Conservation (phyloP, 192 early-diverging fungal genomes). For the Coemansia sp. region DNA sequence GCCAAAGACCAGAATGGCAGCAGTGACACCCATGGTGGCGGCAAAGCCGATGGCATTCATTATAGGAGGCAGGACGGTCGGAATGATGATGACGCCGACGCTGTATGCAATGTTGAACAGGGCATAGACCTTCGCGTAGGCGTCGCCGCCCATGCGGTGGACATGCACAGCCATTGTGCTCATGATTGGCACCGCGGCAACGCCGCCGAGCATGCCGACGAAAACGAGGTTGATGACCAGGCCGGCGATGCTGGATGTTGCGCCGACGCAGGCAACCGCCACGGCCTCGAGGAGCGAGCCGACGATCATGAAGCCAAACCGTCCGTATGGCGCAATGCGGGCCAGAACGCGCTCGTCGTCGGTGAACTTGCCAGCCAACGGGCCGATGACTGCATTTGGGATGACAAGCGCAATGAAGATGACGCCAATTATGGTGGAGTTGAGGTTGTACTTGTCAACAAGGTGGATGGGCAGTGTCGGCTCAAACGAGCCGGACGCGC, state of each 20-base stretch:
- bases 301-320: constrained; percentile 43
- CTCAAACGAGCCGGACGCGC: constrained; percentile 42
- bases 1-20: constrained; percentile 42
- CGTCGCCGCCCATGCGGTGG: constrained; percentile 61
- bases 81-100: constrained; percentile 72
- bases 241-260: constrained; percentile 37
- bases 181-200: constrained; percentile 60
- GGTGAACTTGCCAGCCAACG: constrained; percentile 56
- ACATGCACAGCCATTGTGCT: constrained; percentile 71
- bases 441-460: constrained; percentile 27
- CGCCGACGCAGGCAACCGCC: constrained; percentile 47
- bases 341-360: constrained; percentile 32
- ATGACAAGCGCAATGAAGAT: constrained; percentile 70
- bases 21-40: constrained; percentile 52
- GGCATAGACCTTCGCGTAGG: constrained; percentile 65
- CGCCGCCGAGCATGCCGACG: constrained; percentile 26
- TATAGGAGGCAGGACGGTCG: constrained; percentile 63
- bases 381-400: constrained; percentile 62
- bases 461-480: constrained; percentile 49
- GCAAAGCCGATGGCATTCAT: constrained; percentile 59
- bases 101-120: constrained; percentile 77
- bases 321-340: constrained; percentile 36
- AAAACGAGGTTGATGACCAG: constrained; percentile 39
- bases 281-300: constrained; percentile 43
- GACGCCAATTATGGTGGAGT: constrained; percentile 37